These are phyloP conservation scores for Haematococcus sp. DNA, from an alignment of 139 green algal species.

Conservation along the genomic window DNA sequence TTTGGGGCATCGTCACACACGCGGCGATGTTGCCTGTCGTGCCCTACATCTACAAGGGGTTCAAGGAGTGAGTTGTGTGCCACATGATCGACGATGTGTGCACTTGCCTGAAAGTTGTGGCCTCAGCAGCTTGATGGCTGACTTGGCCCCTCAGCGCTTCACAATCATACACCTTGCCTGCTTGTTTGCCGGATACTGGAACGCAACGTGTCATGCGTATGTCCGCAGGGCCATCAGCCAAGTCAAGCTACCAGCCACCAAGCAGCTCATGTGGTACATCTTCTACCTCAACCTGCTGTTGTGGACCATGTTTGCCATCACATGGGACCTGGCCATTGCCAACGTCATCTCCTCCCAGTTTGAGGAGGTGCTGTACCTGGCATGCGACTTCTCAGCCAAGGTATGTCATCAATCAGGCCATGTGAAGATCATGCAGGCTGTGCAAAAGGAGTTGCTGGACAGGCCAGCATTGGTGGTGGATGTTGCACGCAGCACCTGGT, in stretches of 20 bases:
- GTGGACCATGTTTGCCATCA: slow-evolving; percentile 40
- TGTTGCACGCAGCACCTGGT: too few relatives aligned
- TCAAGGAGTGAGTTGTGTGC: slow-evolving; percentile 51
- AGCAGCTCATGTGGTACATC: slow-evolving; percentile 19
- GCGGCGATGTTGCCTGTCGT: slow-evolving; percentile 38
- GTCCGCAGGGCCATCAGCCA: too few relatives aligned
- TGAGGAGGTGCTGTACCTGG: slow-evolving; percentile 42
- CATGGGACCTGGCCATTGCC: slow-evolving; percentile 35
- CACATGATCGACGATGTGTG: too few relatives aligned
- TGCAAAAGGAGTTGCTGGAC: too few relatives aligned
- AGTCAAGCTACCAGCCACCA: too few relatives aligned
- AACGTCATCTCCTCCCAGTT: slow-evolving; percentile 16
- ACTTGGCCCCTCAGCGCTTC: too few relatives aligned
- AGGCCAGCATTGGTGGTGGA: too few relatives aligned
- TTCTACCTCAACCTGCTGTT: slow-evolving; percentile 30
- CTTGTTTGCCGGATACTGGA: too few relatives aligned
- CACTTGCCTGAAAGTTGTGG: too few relatives aligned
- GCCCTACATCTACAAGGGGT: slow-evolving; percentile 42
- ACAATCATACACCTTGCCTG: too few relatives aligned
- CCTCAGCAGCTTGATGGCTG: too few relatives aligned
- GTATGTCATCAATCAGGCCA: slow-evolving; percentile 9
- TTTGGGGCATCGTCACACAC: slow-evolving; percentile 31
- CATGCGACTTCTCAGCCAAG: slow-evolving; percentile 50
- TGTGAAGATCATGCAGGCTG: neutral
- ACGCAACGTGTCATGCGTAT: too few relatives aligned